Evolutionary conservation across 164 flowering plant genomes (phyloP), one percentile per base, ranked within the genome.

Genomic region (Sextonia rubra): DNA sequence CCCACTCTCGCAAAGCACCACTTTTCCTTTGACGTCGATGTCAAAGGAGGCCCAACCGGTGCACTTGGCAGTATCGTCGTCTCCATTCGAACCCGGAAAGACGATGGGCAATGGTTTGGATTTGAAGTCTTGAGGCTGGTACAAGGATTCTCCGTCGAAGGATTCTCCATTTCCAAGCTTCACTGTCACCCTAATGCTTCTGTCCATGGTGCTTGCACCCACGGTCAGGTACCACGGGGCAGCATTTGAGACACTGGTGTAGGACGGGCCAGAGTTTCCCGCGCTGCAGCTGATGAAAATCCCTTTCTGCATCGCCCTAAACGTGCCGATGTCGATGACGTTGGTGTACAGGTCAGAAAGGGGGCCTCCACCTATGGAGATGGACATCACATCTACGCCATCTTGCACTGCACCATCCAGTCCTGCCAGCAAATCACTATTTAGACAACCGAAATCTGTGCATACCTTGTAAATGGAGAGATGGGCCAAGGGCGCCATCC

Each of bases 191-290:
- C 14, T 67, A 3, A 82, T 66, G 20, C 12, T 67, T 65, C 87
- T 77, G 24, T 86, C 89, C 11, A 77, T 61, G n/a, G 84, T 82
- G 76, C 84, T 81, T 1, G 89, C 89, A 6, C 85, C 89, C 15
- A 86, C 89, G 0, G 87, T 86, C 68, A 84, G 83, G 29, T 81
- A 72, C 87, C 89, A 86, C 1, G 87, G 89, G 18, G 85, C 84
- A 12, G 70, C 83, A 66, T 82, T 78, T 0, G 77, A 49, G 18
- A 75, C 4, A 2, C 81, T 73, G 63, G 62, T 18, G 18, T 47
- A 12, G 25, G 2, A 11, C 25, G 86, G 83, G 20, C 84, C 86
- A 0, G 74, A 44, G 72, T 83, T 83, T 23, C 81, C 84, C 0
- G 25, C 49, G 5, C 49, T 48, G 20, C 69, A 37, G 23, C 69